These are phyloP conservation scores for Aspergillus cristatus DNA, from an alignment of 495 filamentous ascomycete genomes.

Conservation along the genomic window DNA sequence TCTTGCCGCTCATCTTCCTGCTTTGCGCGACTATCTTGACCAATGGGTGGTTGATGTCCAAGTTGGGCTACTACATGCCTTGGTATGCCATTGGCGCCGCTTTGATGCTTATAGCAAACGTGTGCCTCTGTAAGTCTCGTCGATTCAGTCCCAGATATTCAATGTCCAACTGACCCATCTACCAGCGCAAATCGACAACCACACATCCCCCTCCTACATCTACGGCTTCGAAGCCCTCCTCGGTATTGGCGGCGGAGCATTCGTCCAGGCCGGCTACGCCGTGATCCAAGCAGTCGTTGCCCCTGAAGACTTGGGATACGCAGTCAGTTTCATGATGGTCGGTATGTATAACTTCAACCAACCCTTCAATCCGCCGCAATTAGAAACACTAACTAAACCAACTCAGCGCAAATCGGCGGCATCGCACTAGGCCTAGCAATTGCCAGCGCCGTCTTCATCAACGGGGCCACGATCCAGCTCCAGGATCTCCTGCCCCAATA, in stretches of 20 bases:
- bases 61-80: conserved; percentile 46
- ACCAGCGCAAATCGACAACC: conserved; percentile 17
- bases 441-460: conserved; percentile 46
- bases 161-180: not conserved
- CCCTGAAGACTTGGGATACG: conserved; percentile 26
- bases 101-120: conserved; percentile 34
- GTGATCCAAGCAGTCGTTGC: conserved; percentile 41
- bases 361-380: no score
- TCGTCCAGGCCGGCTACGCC: conserved; percentile 40
- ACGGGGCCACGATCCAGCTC: conserved; percentile 25
- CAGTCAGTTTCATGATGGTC: conserved; percentile 34
- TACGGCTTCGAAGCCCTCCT: conserved; percentile 48
- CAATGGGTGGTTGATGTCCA: conserved; percentile 43
- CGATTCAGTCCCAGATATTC: conserved; percentile 8
- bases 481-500: not conserved
- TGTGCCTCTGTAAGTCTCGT: conserved; percentile 43
- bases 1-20: conserved; percentile 49
- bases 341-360: conserved; percentile 1
- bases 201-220: conserved; percentile 27
- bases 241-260: conserved; percentile 42
- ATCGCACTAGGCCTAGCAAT: conserved; percentile 45
- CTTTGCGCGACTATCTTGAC: conserved; percentile 34
- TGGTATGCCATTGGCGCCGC: conserved; percentile 45
- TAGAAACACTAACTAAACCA: not conserved
- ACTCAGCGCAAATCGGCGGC: conserved; percentile 38